phyloP scores from a whole-genome alignment of 2,329 filamentous ascomycete species.

The Fusarium denticulatum region DNA sequence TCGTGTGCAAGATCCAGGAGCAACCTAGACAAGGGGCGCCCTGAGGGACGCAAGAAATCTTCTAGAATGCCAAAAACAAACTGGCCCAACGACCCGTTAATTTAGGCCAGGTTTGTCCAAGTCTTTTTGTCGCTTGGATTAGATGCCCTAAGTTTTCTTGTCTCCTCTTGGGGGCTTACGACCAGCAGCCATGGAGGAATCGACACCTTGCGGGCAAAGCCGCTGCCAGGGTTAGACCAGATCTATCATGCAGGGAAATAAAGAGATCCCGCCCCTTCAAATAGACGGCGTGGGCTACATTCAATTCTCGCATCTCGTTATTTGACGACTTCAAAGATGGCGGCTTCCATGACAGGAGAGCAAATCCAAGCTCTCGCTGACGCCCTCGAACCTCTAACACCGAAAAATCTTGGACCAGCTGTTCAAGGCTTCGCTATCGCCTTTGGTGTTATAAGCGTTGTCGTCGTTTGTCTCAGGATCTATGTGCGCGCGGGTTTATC shows the following conservation, averaged over 20 bases:
- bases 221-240: neutral
- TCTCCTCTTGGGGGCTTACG: accelerated
- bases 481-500: constrained; percentile 16
- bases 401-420: neutral
- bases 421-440: constrained; percentile 2
- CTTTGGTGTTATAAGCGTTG: neutral
- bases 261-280: neutral
- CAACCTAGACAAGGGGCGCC: neutral
- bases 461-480: constrained; percentile 1
- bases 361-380: constrained; percentile 4
- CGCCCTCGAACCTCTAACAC: neutral
- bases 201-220: neutral
- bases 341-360: constrained; percentile 6
- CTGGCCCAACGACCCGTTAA: accelerated
- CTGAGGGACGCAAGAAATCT: neutral
- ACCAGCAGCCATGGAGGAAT: neutral
- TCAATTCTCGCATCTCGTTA: neutral
- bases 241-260: neutral
- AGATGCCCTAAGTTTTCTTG: neutral
- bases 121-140: neutral
- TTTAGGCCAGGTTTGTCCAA: accelerated
- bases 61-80: accelerated
- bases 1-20: neutral
- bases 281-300: accelerated
- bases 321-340: neutral